A percentile compares a stretch with the other conserved stretches of the same genome.
phyloP scores from a whole-genome alignment of 805 yeast species.

The Barnettozyma wickerhamii region DNA sequence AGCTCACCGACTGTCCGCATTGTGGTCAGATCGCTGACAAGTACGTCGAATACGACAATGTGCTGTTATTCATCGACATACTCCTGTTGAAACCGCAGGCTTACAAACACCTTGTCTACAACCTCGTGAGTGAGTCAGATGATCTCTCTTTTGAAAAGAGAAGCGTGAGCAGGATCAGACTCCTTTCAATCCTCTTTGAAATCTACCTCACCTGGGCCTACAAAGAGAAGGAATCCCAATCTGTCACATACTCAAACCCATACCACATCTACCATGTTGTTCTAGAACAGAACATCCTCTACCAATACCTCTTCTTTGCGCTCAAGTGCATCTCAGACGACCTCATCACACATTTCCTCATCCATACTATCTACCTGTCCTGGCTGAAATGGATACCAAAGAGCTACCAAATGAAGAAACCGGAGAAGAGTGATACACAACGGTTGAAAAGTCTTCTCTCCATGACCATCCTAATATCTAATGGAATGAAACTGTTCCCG shows the following conservation, averaged over 20 bases:
- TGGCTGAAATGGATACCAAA: slow-evolving; percentile 28
- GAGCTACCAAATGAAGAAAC: slow-evolving; percentile 10
- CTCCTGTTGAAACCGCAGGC: slow-evolving; percentile 84
- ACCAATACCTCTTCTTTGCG: slow-evolving; percentile 56
- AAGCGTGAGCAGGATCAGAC: slow-evolving; percentile 42
- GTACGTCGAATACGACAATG: slow-evolving; percentile 87
- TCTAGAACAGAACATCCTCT: slow-evolving; percentile 30
- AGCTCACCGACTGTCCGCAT: slow-evolving; percentile 66
- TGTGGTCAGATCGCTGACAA: slow-evolving; percentile 82
- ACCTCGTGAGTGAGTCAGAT: slow-evolving; percentile 30
- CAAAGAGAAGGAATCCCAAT: slow-evolving; percentile 56
- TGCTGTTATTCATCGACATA: slow-evolving; percentile 77
- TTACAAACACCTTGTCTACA: slow-evolving; percentile 80
- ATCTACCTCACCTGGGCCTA: slow-evolving; percentile 91
- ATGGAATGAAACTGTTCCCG: slow-evolving; percentile 81
- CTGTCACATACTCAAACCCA: slow-evolving; percentile 12
- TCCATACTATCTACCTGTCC: slow-evolving; percentile 28
- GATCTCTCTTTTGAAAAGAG: background rate
- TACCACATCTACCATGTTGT: slow-evolving; percentile 31
- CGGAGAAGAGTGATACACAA: slow-evolving; percentile 7
- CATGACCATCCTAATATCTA: slow-evolving; percentile 68
- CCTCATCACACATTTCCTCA: slow-evolving; percentile 33
- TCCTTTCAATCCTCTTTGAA: slow-evolving; percentile 73
- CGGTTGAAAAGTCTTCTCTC: slow-evolving; percentile 44
- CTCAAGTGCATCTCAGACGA: slow-evolving; percentile 47